Base-by-base conservation (phyloP, 148 eudicot genomes). In the Beta vulgaris region DNA sequence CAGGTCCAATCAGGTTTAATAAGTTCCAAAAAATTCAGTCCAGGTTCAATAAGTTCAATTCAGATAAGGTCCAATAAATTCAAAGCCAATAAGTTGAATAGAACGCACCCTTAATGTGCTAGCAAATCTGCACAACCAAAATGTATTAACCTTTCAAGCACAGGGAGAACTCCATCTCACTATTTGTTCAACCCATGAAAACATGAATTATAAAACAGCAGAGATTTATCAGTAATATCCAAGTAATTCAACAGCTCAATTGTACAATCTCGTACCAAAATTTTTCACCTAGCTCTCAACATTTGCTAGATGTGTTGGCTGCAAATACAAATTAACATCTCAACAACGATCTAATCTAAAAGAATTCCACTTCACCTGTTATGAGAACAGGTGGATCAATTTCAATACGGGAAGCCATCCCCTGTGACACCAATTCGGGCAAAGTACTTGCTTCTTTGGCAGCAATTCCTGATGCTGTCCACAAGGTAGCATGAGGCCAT, bases 401-500 rank as follows among this genome's bases (percentile, higher is more conserved):
- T 71, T 90, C 92, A 14, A 95, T 55, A 11, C 90, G 90, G 77
- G 82, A 80, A 36, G 98, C 97, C 69, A 84, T 87, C 48, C 93
- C 92, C 68, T 89, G 79, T 14, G 85, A 81, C 62, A 82, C 81
- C 68, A 92, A 74, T 16, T 84, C 86, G 0, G 91, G 96, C 69
- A 95, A 78, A 55, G 74, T 75, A 73, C 84, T 95, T 31, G 98
- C 96, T 34, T 95, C 98, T 74, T 86, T 90, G 29, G 97, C 82
- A n/a, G 77, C 13, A 73, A 84, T 83, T 71, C 97, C 97, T 69
- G 80, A 49, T 53, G 77, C 92, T 28, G 96, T 91, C 97, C 97
- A 95, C 42, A 95, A 62, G 10, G 98, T 95, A 12, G 89, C 85
- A 76, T 95, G 98, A 31, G 98, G 96, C 97, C 98, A 95, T 80